These are phyloP conservation scores for Neobulgaria alba DNA, from an alignment of 2,329 filamentous ascomycete genomes.

Conservation along the genomic window DNA sequence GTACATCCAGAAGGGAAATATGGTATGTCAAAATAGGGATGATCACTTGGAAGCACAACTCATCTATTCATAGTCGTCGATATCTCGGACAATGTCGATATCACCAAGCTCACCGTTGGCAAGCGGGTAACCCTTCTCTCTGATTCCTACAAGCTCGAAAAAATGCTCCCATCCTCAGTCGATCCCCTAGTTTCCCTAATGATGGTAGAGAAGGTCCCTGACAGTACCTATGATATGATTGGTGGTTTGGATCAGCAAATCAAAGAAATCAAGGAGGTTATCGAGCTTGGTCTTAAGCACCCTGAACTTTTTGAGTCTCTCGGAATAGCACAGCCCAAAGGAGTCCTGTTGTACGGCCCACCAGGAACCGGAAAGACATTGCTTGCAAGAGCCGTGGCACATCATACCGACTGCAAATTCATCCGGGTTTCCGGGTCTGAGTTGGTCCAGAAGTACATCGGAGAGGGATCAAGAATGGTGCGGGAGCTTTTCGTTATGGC, in stretches of 20 bases:
- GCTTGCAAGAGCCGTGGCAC: slow-evolving; percentile 87
- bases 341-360: slow-evolving; percentile 90
- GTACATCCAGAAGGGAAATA: slow-evolving; percentile 99
- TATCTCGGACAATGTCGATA: slow-evolving; percentile 87
- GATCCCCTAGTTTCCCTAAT: slow-evolving; percentile 98
- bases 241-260: slow-evolving; percentile 97
- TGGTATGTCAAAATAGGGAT: slow-evolving; percentile 48
- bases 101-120: slow-evolving; percentile 89
- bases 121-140: slow-evolving; percentile 96
- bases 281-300: slow-evolving; percentile 96
- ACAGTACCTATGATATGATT: slow-evolving; percentile 99
- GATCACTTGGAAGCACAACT: slow-evolving; percentile 5
- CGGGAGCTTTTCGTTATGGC: slow-evolving; percentile 99
- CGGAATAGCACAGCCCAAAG: slow-evolving; percentile 96
- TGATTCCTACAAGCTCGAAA: slow-evolving; percentile 97
- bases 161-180: slow-evolving; percentile 95
- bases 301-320: slow-evolving; percentile 98
- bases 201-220: slow-evolving; percentile 99
- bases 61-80: slow-evolving; percentile 65
- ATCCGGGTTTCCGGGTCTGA: slow-evolving; percentile 95
- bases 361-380: slow-evolving; percentile 97
- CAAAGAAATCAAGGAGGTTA: slow-evolving; percentile 99
- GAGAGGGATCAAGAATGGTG: slow-evolving; percentile 96
- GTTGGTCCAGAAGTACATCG: slow-evolving; percentile 98
- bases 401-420: slow-evolving; percentile 99